A percentile compares a stretch with the other conserved stretches of the same genome.
These are phyloP conservation scores for Agaricus blazei DNA, from an alignment of 768 basidiomycete species.

Conservation along the genomic window DNA sequence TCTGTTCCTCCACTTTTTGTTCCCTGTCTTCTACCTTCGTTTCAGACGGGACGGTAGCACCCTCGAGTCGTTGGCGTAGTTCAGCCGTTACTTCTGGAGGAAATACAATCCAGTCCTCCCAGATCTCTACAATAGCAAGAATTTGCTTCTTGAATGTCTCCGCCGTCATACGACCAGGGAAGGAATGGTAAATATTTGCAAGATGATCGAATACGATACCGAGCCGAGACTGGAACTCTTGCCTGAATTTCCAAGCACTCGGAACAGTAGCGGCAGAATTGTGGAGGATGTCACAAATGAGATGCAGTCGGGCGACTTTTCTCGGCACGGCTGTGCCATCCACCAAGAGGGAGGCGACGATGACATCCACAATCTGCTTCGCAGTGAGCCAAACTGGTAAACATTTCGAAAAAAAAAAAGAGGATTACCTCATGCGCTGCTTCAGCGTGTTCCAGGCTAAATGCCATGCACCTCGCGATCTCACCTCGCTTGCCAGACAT, in stretches of 20 bases:
- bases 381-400: background rate
- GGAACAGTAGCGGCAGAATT: conserved; percentile 93
- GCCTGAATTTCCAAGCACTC: conserved; percentile 96
- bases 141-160: conserved; percentile 96
- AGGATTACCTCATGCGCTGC: conserved; percentile 79
- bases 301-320: conserved; percentile 90
- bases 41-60: conserved; percentile 30
- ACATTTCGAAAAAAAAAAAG: background rate
- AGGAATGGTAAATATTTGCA: conserved; percentile 89
- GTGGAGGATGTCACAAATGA: conserved; percentile 97
- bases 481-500: conserved; percentile 85
- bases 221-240: conserved; percentile 87
- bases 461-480: conserved; percentile 95
- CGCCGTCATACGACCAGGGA: conserved; percentile 93
- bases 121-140: conserved; percentile 82
- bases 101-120: conserved; percentile 99
- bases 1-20: conserved; percentile 5
- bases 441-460: conserved; percentile 94
- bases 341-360: conserved; percentile 82
- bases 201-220: conserved; percentile 97
- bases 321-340: conserved; percentile 96
- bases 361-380: conserved; percentile 81
- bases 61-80: conserved; percentile 72
- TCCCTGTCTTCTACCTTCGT: conserved; percentile 24
- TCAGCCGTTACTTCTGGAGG: conserved; percentile 78